phyloP scores from a whole-genome alignment of 1,284 basidiomycete species.

The Ustilago cynodontis region DNA sequence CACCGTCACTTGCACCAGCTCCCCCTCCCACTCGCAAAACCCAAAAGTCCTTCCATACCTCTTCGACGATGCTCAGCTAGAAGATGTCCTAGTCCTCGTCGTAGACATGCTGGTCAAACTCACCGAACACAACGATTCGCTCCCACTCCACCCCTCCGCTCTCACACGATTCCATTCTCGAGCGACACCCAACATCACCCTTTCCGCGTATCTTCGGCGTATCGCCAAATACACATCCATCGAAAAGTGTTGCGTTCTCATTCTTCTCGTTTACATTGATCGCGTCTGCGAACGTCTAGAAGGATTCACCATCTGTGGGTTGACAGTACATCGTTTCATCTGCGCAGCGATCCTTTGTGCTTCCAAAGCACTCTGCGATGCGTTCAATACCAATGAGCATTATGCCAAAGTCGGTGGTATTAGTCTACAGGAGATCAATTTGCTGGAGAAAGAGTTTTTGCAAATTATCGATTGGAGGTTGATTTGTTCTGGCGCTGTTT shows the following conservation, averaged over 20 bases:
- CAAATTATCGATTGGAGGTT: conserved; percentile 67
- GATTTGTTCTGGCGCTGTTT: conserved; percentile 56
- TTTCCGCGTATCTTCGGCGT: conserved; percentile 64
- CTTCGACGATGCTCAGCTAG: conserved; percentile 65
- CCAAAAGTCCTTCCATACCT: conserved; percentile 55
- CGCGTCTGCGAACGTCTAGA: conserved; percentile 65
- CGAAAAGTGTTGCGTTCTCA: conserved; percentile 67
- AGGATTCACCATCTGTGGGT: conserved; percentile 68
- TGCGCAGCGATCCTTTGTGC: conserved; percentile 68
- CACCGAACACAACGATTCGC: conserved; percentile 66
- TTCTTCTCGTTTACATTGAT: conserved; percentile 69
- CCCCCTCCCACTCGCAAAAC: not conserved
- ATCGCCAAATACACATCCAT: conserved; percentile 68
- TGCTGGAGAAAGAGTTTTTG: conserved; percentile 69
- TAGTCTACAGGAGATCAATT: conserved; percentile 67
- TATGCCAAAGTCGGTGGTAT: conserved; percentile 69
- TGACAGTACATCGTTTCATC: conserved; percentile 69
- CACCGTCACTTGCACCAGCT: conserved; percentile 9
- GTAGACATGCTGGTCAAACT: conserved; percentile 67
- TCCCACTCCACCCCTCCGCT: conserved; percentile 66
- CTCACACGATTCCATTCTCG: conserved; percentile 69
- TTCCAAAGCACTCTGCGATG: conserved; percentile 68
- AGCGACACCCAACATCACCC: conserved; percentile 65
- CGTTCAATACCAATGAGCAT: conserved; percentile 69
- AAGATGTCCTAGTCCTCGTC: conserved; percentile 65